A percentile compares a stretch with the other conserved stretches of the same genome.
Evolutionary conservation across 2,329 filamentous ascomycete genomes (phyloP).

Genomic region (Coniosporium tulheliwenetii): DNA sequence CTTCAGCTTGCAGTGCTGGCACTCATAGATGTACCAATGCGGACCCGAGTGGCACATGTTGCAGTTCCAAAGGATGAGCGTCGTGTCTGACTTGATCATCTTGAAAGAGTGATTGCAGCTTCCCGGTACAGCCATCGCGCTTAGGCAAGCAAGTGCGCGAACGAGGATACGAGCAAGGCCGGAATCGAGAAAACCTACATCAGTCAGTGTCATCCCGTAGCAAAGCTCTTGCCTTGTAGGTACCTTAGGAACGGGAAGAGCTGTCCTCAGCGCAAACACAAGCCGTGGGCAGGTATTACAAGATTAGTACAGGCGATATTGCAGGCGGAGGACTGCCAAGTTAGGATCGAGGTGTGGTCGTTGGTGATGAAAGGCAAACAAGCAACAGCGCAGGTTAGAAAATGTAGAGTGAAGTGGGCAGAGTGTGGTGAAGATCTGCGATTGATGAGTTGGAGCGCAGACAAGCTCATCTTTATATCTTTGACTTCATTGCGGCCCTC

Average conservation of each 20-base stretch:
- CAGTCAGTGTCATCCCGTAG: background rate
- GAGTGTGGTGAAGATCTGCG: background rate
- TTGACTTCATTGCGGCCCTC: background rate
- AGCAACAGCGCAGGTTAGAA: background rate
- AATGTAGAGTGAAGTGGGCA: background rate
- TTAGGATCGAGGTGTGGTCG: background rate
- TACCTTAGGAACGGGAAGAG: background rate
- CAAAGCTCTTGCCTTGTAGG: too few species aligned
- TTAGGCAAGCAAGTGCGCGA: slow-evolving; percentile 3
- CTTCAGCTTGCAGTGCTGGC: slow-evolving; percentile 34
- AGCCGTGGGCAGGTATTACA: background rate
- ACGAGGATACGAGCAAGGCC: background rate
- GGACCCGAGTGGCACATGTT: slow-evolving; percentile 34
- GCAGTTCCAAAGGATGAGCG: slow-evolving; percentile 35
- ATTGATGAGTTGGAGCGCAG: background rate
- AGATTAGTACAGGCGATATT: background rate
- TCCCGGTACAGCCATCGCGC: slow-evolving; percentile 29
- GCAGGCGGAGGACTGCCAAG: background rate
- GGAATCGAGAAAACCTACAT: background rate
- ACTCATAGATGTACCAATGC: slow-evolving; percentile 36
- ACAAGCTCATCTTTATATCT: background rate
- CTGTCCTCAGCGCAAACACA: background rate
- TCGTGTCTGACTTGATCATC: slow-evolving; percentile 36
- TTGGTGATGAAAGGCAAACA: background rate
- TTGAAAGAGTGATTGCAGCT: slow-evolving; percentile 33